Evolutionary conservation across 2,329 filamentous ascomycete species (phyloP), one percentile per base, ranked within the genome.

Genomic region (Pseudopyrenochaeta lycopersici): DNA sequence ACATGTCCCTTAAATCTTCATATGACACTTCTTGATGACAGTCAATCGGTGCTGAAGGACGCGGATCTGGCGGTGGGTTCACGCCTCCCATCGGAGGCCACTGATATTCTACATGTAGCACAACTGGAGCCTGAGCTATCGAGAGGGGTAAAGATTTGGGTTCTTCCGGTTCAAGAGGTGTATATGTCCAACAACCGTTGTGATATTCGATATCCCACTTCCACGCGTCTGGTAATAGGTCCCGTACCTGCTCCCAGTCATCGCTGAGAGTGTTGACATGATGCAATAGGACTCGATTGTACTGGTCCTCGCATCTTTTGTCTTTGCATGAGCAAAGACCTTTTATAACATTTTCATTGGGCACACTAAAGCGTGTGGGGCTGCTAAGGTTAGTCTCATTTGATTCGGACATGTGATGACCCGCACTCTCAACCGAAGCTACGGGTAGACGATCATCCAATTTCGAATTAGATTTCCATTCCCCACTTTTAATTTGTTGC

Each of bases 41-140:
- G 31, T 63, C 58, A 6, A 65, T 52, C 1, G 45, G 60, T n/a
- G 46, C 21, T 3, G 53, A 56, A 17, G 53, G 53, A 18, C 55
- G 47, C 11, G 60, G 62, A 36, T 65, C 58, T 5, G 62, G 57
- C 9, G 57, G 60, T 10, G 60, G 55, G 12, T 57, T 55, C 1
- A 62, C 53, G 3, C 62, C 62, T 7, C 46, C 55, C 14, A 59
- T 47, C 2, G 57, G 62, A 9, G 62, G 60, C 62, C 62, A 65
- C 12, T 44, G 55, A 23, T 61, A 46, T 17, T 65, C 60, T 9
- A 65, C 56, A 3, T 60, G 62, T 7, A 65, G 32, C 12, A 65
- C 52, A 2, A 65, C 60, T 4, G 62, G 56, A 5, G 46, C 46
- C 4, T 41, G 35, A 4, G 50, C 53, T 12, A 65, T 65, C 1